Evolutionary conservation across 1,284 basidiomycete genomes (phyloP).

Genomic region (Ustilago tritici): DNA sequence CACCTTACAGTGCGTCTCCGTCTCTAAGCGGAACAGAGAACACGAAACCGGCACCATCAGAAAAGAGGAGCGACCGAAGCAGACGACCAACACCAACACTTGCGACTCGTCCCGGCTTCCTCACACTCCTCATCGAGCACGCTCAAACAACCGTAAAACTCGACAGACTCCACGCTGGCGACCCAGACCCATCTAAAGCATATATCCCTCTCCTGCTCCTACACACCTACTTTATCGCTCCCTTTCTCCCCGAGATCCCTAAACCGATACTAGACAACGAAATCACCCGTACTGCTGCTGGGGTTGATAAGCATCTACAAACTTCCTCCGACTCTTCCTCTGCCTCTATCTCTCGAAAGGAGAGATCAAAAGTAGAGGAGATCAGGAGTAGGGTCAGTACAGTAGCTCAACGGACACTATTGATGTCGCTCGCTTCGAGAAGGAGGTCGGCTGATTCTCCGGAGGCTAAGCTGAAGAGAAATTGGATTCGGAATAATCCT

Average conservation of each 20-base stretch:
- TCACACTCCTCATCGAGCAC: conserved; percentile 57
- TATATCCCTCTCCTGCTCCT: conserved; percentile 53
- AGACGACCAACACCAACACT: conserved; percentile 24
- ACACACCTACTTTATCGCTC: conserved; percentile 63
- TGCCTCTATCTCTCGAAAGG: not conserved
- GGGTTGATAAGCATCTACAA: conserved; percentile 29
- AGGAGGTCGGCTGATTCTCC: conserved; percentile 30
- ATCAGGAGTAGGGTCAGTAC: conserved; percentile 30
- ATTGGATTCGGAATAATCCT: conserved; percentile 47
- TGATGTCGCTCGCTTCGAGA: conserved; percentile 40
- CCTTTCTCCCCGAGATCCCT: conserved; percentile 53
- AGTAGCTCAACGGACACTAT: conserved; percentile 35
- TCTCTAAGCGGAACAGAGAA: not conserved
- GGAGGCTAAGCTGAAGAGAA: conserved; percentile 36
- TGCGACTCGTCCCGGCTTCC: conserved; percentile 51
- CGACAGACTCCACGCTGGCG: conserved; percentile 31
- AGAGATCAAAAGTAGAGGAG: not conserved
- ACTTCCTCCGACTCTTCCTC: conserved; percentile 9
- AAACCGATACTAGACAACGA: conserved; percentile 34
- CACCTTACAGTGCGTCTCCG: not conserved
- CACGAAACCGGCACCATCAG: not conserved
- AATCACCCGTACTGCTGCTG: conserved; percentile 27
- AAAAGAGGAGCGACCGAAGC: not conserved
- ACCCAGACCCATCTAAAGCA: conserved; percentile 24
- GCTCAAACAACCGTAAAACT: conserved; percentile 38